A percentile compares a stretch with the other conserved stretches of the same genome.
Conservation (phyloP, 1,139 yeast species). For the Dujonia santamariae region DNA sequence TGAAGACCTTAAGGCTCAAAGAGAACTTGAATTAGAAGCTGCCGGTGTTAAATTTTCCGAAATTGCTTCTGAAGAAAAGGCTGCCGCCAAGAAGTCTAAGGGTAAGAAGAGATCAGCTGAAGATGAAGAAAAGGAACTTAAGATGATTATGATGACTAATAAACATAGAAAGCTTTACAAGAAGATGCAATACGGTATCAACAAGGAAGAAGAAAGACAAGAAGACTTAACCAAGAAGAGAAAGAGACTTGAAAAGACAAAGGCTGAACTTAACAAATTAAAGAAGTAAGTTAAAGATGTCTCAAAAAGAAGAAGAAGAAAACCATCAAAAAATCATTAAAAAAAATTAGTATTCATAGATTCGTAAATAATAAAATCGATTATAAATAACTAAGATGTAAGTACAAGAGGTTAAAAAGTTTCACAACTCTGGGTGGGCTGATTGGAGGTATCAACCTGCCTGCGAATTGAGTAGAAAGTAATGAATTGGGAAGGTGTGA, state of each 20-base stretch:
- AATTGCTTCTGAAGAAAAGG: conserved; percentile 30
- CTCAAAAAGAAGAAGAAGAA: background rate
- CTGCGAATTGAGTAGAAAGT: too few species aligned
- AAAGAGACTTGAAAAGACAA: conserved; percentile 69
- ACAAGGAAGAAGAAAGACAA: conserved; percentile 78
- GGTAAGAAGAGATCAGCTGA: conserved; percentile 35
- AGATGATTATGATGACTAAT: conserved; percentile 96
- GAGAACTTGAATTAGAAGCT: conserved; percentile 88
- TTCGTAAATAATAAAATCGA: too few species aligned
- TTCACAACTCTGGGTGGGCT: too few species aligned
- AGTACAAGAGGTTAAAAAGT: too few species aligned
- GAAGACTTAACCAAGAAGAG: conserved; percentile 75
- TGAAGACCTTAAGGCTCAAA: conserved; percentile 63
- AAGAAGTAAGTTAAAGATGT: conserved; percentile 17
- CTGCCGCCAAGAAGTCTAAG: conserved; percentile 29
- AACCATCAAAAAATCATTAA: too few species aligned
- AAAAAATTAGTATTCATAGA: too few species aligned
- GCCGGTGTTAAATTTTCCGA: conserved; percentile 79
- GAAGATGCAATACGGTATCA: conserved; percentile 92
- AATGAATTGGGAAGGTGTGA: too few species aligned
- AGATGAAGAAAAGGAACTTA: conserved; percentile 82
- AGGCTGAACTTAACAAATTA: conserved; percentile 49
- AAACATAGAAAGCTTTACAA: conserved; percentile 92
- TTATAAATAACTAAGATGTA: too few species aligned
- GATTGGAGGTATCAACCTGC: too few species aligned